Base-by-base conservation (phyloP, 2,329 filamentous ascomycete genomes). In the Colletotrichum tropicale region DNA sequence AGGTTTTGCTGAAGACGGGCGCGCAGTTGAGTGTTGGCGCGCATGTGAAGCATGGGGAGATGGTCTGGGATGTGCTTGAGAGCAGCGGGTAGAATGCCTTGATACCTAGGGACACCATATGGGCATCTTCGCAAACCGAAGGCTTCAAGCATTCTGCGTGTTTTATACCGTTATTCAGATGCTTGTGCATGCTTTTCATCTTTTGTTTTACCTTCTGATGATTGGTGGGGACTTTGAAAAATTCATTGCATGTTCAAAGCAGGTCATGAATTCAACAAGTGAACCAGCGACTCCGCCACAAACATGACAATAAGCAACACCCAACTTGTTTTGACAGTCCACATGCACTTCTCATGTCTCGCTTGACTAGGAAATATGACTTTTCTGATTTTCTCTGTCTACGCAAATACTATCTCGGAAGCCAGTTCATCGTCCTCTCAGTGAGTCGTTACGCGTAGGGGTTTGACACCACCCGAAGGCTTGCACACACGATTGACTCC, bases 11-110 rank as follows among this genome's bases (percentile, higher is more conserved):
- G 10, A 76, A 70, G 34, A 75, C 73, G 10, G 76, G 70, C 2
- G 76, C 74, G 28, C 55, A 36, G 34, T 43, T 80, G 52, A 76
- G 66, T 8, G 77, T 76, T 26, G 78, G 69, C 4, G 77, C 80
- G 48, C 71, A 55, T 26, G 74, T 84, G n/a, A 71, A 77, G 58
- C 71, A 78, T 6, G 77, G 71, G n/a, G 81, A 79, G 8, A 77
- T 79, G 68, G 74, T 67, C 10, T 86, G 85, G 85, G 80, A 79
- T 52, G 82, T 86, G 8, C 78, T 85, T 28, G 85, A 86, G 77
- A 75, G 70, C 6, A 73, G 70, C 26, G 55, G 26, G 18, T 66
- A 21, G 43, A 21, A n/a, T 7, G 38, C 38, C 18, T 48, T 48
- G 18, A 48, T 48, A 38, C 36, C 36, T 38, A 48, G 38, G 9